Evolutionary conservation across 352 stramenopile species (phyloP), one percentile per base, ranked within the genome.

Genomic region (Pythium biforme): DNA sequence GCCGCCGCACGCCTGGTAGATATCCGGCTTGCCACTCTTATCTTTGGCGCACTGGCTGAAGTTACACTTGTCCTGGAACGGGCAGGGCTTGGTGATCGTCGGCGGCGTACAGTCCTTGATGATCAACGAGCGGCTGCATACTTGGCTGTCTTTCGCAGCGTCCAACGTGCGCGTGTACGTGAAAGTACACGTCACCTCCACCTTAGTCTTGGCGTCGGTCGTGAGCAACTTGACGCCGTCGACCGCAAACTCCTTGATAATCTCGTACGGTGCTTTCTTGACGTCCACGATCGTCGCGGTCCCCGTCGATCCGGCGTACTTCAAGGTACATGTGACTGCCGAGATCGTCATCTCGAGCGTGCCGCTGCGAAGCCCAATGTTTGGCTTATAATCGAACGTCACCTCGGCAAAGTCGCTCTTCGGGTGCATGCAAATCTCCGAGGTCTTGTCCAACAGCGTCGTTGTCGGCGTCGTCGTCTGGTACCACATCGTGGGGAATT

Each of bases 401-500:
- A 78, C 59, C 55, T 78, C 72, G 50, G 69, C 68, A 65, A 78
- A 78, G 69, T 72, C 65, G 29, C 68, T 76, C 76, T 79, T 7
- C 63, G 68, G 66, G 59, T 86, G 83, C 40, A 75, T 76, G 59
- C 78, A 89, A 31, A 90, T 70, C 5, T 66, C 51, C 25, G 50
- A 17, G 14, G 14, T 22, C 33, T 47, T 60, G 43, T 27, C n/a
- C 3, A 45, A 25, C 48, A 79, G 68, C 23, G 70, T 64, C 3
- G 78, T 59, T 26, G 59, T 68, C 46, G 73, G 75, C 17, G 72
- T 62, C 9, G 68, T 64, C 56, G 73, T 65, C 65, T 90, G 81
- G 65, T 90, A 90, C 79, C 79, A 90, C 81, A 90, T 86, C n/a
- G 70, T 64, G 41, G 65, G 56, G 48, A 89, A 88, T 19, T 74